phyloP scores from a whole-genome alignment of 2,329 filamentous ascomycete genomes.

The Stachybotrys chlorohalonatus region DNA sequence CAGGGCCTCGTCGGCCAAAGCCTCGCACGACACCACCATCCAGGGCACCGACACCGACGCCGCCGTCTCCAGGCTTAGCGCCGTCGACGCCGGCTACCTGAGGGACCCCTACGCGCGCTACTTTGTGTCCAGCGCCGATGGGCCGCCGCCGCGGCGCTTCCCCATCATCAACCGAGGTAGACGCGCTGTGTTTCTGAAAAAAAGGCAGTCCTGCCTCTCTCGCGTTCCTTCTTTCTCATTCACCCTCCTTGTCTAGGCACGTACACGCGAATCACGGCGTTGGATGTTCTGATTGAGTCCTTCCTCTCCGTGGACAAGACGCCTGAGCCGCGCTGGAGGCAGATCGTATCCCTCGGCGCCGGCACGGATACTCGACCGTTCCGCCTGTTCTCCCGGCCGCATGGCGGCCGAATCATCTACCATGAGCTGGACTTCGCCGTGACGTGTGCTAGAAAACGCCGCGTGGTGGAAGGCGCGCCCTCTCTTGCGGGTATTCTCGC shows the following conservation, averaged over 20 bases:
- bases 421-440: conserved; percentile 86
- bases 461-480: conserved; percentile 37
- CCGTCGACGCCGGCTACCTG: conserved; percentile 77
- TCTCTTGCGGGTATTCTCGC: conserved; percentile 28
- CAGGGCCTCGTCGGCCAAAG: conserved; percentile 17
- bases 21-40: conserved; percentile 61
- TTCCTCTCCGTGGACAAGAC: conserved; percentile 46
- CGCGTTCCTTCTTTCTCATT: background rate
- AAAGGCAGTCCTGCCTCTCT: background rate
- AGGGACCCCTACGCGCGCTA: conserved; percentile 67
- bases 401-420: conserved; percentile 50
- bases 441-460: conserved; percentile 61
- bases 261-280: conserved; percentile 78
- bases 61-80: conserved; percentile 78
- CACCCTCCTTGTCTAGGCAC: conserved; percentile 51
- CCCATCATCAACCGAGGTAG: conserved; percentile 92
- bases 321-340: conserved; percentile 32
- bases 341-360: conserved; percentile 87
- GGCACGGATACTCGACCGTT: conserved; percentile 90
- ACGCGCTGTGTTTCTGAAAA: background rate
- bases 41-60: conserved; percentile 91
- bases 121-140: conserved; percentile 48
- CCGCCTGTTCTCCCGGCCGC: conserved; percentile 50
- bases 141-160: conserved; percentile 52
- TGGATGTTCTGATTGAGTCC: conserved; percentile 65